These are phyloP conservation scores for Leptomonas pyrrhocoris DNA, from an alignment of 208 protist species.

Conservation along the genomic window DNA sequence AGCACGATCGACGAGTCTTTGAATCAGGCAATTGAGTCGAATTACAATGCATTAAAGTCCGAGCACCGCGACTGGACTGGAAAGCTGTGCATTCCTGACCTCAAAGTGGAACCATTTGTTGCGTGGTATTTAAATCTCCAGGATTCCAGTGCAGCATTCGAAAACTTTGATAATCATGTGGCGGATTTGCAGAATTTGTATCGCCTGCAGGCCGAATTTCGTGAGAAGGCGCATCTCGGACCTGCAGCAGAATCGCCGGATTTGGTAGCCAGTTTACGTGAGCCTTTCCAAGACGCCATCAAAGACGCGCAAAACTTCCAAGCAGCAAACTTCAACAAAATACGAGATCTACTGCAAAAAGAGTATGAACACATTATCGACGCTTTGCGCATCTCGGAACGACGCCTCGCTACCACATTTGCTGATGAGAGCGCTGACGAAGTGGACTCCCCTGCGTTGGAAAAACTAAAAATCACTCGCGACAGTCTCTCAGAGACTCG, in stretches of 20 bases:
- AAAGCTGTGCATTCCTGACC: conserved; percentile 37
- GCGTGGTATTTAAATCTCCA: conserved; percentile 50
- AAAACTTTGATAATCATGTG: conserved; percentile 43
- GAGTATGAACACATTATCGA: conserved; percentile 41
- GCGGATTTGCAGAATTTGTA: conserved; percentile 55
- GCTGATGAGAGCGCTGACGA: conserved; percentile 50
- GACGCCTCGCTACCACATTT: conserved; percentile 45
- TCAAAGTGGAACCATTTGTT: conserved; percentile 46
- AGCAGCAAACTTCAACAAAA: conserved; percentile 22
- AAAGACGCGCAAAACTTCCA: conserved; percentile 49
- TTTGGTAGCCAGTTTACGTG: conserved; percentile 33
- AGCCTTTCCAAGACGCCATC: conserved; percentile 41
- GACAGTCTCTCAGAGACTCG: conserved; percentile 33
- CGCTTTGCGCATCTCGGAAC: conserved; percentile 27
- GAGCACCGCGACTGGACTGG: conserved; percentile 36
- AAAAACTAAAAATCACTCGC: conserved; percentile 55
- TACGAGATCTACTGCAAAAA: conserved; percentile 39
- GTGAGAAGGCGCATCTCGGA: conserved; percentile 27
- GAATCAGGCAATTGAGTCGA: conserved; percentile 29
- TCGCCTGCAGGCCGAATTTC: conserved; percentile 39
- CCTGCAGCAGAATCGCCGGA: conserved; percentile 19
- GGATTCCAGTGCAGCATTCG: conserved; percentile 36
- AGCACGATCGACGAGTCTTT: conserved; percentile 43
- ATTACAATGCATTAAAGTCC: conserved; percentile 35
- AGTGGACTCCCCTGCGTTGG: conserved; percentile 34